phyloP scores from a whole-genome alignment of 345 rosid species.

The Pugionium cornutum region DNA sequence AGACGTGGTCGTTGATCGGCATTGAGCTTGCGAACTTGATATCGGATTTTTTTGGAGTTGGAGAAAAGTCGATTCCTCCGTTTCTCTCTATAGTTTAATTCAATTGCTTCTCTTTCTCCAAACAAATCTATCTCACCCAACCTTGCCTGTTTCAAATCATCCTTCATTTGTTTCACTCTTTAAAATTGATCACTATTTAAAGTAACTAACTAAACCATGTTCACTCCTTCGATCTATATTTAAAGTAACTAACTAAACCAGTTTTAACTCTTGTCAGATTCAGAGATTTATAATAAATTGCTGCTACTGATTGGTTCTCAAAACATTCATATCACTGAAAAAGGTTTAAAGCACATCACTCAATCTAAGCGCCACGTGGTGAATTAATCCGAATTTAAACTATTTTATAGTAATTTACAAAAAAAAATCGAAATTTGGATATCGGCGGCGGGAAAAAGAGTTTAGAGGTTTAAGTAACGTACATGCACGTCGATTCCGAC shows the following conservation, averaged over 20 bases:
- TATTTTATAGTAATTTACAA: too few relatives aligned
- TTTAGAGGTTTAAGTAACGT: slow-evolving; percentile 38
- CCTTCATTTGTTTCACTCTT: background rate
- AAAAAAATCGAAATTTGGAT: background rate
- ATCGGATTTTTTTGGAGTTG: slow-evolving; percentile 76
- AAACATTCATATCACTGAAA: background rate
- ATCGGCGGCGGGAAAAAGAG: slow-evolving; percentile 40
- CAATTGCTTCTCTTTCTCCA: slow-evolving; percentile 73
- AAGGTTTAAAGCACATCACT: background rate
- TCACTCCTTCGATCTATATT: too few relatives aligned
- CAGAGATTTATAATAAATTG: background rate
- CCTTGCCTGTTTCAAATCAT: slow-evolving; percentile 52
- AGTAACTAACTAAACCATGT: too few relatives aligned
- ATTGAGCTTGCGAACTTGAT: slow-evolving; percentile 78
- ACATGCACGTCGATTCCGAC: slow-evolving; percentile 60
- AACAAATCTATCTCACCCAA: slow-evolving; percentile 74
- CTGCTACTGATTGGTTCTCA: background rate
- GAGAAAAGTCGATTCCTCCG: slow-evolving; percentile 78
- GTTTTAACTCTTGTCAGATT: slow-evolving; percentile 3
- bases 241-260: too few relatives aligned
- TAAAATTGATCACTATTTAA: too few relatives aligned
- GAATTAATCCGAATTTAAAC: background rate
- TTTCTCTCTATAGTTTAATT: slow-evolving; percentile 79
- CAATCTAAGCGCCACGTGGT: background rate
- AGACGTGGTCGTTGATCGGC: slow-evolving; percentile 83